Evolutionary conservation across 768 basidiomycete genomes (phyloP), one percentile per base, ranked within the genome.

Genomic region (Tephrocybe sp.): DNA sequence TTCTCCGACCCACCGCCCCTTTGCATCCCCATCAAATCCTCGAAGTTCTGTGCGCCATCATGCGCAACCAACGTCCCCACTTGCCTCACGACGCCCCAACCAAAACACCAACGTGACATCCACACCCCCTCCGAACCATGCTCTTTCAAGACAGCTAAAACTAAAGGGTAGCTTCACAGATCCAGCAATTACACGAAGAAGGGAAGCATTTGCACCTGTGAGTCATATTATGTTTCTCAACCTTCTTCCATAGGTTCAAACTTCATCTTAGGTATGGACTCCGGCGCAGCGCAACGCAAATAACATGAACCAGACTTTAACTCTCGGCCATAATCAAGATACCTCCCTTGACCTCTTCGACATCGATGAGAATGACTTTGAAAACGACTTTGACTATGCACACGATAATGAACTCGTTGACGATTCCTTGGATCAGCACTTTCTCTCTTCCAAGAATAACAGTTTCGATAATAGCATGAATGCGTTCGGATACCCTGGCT

Each of bases 141-240:
- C 74, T n/a, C 70, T 80, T 49, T 66, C 73, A 8, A 74, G 67
- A 54, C 78, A 80, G 62, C 74, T 84, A 30, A 83, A 83, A 63
- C 68, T 84, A 30, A 85, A 88, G 58, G 88, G 88, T 45, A 81
- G 84, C 59, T 69, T 83, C 48, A 90, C 88, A 2, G 88, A 89
- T 63, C 88, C 88, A 18, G 79, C 85, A 8, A 80, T 75, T 42
- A 68, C 73, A 30, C 64, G 78, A 38, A 69, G 73, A 55, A 70
- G 78, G 33, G 76, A 76, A 55, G 71, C 71, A 37, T 72, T 76
- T 56, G 71, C 69, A 36, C 57, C 62, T 24, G 74, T 77, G 58
- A 43, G 73, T 63, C 15, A n/a, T 41, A 36, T 45, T 25, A 10
- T 28, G 18, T 18, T 33, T 65, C 72, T 17, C 70, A 65, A 50